A percentile compares a stretch with the other conserved stretches of the same genome.
These are phyloP conservation scores for Boletus rubescentipes DNA, from an alignment of 768 basidiomycete species.

Conservation along the genomic window DNA sequence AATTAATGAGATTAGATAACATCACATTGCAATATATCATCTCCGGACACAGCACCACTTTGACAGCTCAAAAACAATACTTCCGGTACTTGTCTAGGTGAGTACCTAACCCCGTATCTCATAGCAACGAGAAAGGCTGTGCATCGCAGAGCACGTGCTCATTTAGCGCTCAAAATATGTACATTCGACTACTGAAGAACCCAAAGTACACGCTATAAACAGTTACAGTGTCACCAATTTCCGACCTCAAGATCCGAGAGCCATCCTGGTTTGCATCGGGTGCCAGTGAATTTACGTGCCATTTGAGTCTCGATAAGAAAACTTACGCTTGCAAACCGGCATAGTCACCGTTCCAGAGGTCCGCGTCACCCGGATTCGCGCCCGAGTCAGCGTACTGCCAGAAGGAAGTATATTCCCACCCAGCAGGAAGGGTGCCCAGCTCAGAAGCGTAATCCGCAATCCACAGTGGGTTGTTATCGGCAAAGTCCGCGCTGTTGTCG, in stretches of 20 bases:
- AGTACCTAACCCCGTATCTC: no score
- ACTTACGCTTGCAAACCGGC: slow-evolving; percentile 41
- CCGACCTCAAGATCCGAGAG: slow-evolving; percentile 14
- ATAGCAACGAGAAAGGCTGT: no score
- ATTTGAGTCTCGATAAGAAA: neutral
- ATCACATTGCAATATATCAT: no score
- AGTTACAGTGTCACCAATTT: no score
- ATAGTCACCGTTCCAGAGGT: slow-evolving; percentile 54
- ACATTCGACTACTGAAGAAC: no score
- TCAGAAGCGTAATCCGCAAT: slow-evolving; percentile 52
- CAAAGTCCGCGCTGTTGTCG: slow-evolving; percentile 54
- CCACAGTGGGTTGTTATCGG: slow-evolving; percentile 55
- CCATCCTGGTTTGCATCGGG: slow-evolving; percentile 15
- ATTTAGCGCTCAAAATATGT: no score
- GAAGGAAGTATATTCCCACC: slow-evolving; percentile 56
- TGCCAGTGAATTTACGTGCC: neutral
- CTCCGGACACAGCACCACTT: no score
- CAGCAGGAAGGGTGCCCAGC: slow-evolving; percentile 56
- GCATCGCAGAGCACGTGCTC: no score
- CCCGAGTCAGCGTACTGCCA: slow-evolving; percentile 62
- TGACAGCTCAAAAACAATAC: neutral
- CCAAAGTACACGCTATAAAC: no score
- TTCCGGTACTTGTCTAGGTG: neutral
- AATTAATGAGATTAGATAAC: slow-evolving; percentile 21
- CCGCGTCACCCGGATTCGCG: slow-evolving; percentile 55